Conservation (phyloP, 2,329 filamentous ascomycete species). For the Colletotrichum tamarilloi region DNA sequence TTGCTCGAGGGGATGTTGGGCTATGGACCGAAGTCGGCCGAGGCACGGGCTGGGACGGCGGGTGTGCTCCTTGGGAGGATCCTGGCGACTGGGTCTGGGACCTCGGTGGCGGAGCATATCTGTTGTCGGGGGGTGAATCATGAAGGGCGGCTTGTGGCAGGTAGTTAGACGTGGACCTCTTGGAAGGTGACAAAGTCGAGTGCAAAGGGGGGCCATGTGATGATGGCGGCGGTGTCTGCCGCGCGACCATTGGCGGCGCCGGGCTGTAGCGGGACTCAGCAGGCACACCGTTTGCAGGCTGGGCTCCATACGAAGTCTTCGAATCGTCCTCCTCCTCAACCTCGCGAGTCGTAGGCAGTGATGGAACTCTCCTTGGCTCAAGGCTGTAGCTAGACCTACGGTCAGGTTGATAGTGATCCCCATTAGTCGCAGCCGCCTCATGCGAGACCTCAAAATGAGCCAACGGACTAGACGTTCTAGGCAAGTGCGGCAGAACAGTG, state of each 20-base stretch:
- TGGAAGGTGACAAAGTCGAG: conserved; percentile 65
- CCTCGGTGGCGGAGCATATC: conserved; percentile 67
- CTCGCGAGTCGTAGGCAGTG: conserved; percentile 70
- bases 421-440: conserved; percentile 44
- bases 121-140: conserved; percentile 43
- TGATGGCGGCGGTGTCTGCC: conserved; percentile 63
- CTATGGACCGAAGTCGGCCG: conserved; percentile 66
- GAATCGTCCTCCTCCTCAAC: conserved; percentile 67
- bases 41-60: conserved; percentile 55
- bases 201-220: conserved; percentile 48
- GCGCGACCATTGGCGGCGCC: conserved; percentile 44
- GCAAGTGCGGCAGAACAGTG: conserved; percentile 66
- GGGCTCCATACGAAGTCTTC: conserved; percentile 14
- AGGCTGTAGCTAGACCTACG: conserved; percentile 64
- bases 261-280: conserved; percentile 53
- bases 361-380: conserved; percentile 66
- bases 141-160: conserved; percentile 50
- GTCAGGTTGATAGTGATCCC: conserved; percentile 55
- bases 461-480: conserved; percentile 73
- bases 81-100: conserved; percentile 73
- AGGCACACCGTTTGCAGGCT: conserved; percentile 36
- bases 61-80: conserved; percentile 54
- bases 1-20: conserved; percentile 50
- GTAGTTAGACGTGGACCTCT: conserved; percentile 64
- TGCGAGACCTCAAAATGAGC: conserved; percentile 69